Evolutionary conservation across 495 filamentous ascomycete genomes (phyloP), one percentile per base, ranked within the genome.

Genomic region (Talaromyces ruber): DNA sequence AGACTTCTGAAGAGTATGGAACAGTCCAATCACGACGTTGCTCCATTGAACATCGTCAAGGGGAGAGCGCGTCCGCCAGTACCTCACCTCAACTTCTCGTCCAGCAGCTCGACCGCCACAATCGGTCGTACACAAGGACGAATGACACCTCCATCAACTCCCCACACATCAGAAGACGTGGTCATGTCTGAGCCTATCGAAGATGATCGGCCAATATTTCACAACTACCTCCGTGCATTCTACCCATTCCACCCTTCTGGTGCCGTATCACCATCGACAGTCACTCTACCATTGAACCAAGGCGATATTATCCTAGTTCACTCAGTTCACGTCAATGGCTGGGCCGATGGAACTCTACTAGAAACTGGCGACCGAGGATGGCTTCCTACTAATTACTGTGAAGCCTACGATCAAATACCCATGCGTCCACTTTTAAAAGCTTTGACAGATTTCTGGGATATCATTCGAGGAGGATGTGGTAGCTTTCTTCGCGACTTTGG

Each of bases 301-400:
- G 95, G 94, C 58, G 95, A 98, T 66, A 84, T 99, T 24, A 90
- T 99, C 58, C 74, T 99, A 61, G 87, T 99, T 34, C 95, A 99
- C 73, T 97, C 94, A 14, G 89, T 99, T 66, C 95, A 99, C 76
- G 92, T 91, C 56, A 99, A 97, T 78, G 95, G 95, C 67, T 99
- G 95, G 95, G 95, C 94, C 45, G 95, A 99, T 73, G 95, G 95
- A 45, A 99, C 95, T n/a, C 79, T 97, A 51, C 75, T 99, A 59
- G 82, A 89, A 59, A 89, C 91, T 12, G 94, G 93, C 18, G 88
- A 88, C 61, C 84, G 95, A 67, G 95, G 95, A 61, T 99, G 95
- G 95, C 78, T 99, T 62, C 95, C 95, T 29, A 98, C 95, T 3
- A 99, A 99, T 72, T 98, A 98, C 71, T 99, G 95, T 78, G 91